Evolutionary conservation across 306 rosid species (phyloP).

Genomic region (Cicer yamashitae): DNA sequence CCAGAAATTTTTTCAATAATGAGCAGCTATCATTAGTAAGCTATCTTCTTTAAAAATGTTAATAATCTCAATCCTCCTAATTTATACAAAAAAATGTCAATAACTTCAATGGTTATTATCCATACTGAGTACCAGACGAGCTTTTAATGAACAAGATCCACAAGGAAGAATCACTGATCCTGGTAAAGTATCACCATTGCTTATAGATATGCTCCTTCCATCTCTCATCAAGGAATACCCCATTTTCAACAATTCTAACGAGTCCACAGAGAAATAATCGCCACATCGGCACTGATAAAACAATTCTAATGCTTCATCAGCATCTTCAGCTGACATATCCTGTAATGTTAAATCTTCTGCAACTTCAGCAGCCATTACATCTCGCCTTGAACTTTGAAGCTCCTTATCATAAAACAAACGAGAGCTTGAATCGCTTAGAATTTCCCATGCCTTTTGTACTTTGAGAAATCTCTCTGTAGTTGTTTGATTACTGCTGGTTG

Average conservation of each 20-base stretch:
- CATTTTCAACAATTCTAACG: slow-evolving; percentile 72
- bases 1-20: too few relatives aligned
- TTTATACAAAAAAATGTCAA: background rate
- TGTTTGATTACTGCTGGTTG: slow-evolving; percentile 39
- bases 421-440: slow-evolving; percentile 65
- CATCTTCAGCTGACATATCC: slow-evolving; percentile 69
- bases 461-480: slow-evolving; percentile 63
- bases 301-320: slow-evolving; percentile 62
- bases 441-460: slow-evolving; percentile 96
- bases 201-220: slow-evolving; percentile 55
- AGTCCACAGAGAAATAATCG: slow-evolving; percentile 78
- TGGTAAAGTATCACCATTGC: slow-evolving; percentile 56
- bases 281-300: slow-evolving; percentile 88
- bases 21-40: too few relatives aligned
- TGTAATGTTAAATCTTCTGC: slow-evolving; percentile 75
- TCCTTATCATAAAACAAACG: slow-evolving; percentile 65
- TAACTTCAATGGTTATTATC: slow-evolving; percentile 46
- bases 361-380: slow-evolving; percentile 63
- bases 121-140: slow-evolving; percentile 62
- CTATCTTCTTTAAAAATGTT: background rate
- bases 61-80: background rate
- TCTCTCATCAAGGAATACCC: slow-evolving; percentile 69
- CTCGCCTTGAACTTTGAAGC: slow-evolving; percentile 62
- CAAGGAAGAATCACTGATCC: slow-evolving; percentile 85
- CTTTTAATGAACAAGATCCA: slow-evolving; percentile 90